These are phyloP conservation scores for Ogataea methanolica DNA, from an alignment of 805 yeast species.

Conservation along the genomic window DNA sequence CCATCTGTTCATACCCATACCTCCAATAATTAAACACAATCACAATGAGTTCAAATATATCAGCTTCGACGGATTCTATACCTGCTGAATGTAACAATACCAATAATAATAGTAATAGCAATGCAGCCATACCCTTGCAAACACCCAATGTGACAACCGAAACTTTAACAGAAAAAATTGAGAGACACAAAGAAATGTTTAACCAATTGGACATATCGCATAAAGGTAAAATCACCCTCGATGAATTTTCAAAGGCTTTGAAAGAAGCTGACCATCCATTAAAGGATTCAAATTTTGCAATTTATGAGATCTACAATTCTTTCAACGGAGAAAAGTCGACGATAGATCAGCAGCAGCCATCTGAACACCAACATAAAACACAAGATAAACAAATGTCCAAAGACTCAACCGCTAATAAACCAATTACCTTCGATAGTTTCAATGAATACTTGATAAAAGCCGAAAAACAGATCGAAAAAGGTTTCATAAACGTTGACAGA, in stretches of 20 bases:
- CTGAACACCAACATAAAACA: no score
- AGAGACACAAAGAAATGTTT: slow-evolving; percentile 39
- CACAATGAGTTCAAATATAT: background rate
- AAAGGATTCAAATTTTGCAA: slow-evolving; percentile 54
- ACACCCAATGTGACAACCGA: slow-evolving; percentile 4
- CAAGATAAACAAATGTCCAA: no score
- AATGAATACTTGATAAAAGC: slow-evolving; percentile 59
- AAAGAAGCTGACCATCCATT: slow-evolving; percentile 57
- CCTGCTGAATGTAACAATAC: background rate
- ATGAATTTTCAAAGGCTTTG: slow-evolving; percentile 45
- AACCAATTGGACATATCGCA: slow-evolving; percentile 38
- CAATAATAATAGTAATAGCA: background rate
- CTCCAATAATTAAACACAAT: no score
- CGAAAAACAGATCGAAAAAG: slow-evolving; percentile 64
- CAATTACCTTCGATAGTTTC: slow-evolving; percentile 62
- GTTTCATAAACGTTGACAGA: slow-evolving; percentile 63
- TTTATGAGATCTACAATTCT: slow-evolving; percentile 50
- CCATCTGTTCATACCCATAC: background rate
- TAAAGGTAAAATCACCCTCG: slow-evolving; percentile 45
- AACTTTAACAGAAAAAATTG: slow-evolving; percentile 15
- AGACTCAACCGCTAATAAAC: background rate
- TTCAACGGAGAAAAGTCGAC: slow-evolving; percentile 38
- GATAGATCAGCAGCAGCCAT: background rate
- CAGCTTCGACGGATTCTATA: background rate
- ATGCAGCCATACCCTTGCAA: background rate